These are phyloP conservation scores for Podospora comata DNA, from an alignment of 495 filamentous ascomycete genomes.

Conservation along the genomic window DNA sequence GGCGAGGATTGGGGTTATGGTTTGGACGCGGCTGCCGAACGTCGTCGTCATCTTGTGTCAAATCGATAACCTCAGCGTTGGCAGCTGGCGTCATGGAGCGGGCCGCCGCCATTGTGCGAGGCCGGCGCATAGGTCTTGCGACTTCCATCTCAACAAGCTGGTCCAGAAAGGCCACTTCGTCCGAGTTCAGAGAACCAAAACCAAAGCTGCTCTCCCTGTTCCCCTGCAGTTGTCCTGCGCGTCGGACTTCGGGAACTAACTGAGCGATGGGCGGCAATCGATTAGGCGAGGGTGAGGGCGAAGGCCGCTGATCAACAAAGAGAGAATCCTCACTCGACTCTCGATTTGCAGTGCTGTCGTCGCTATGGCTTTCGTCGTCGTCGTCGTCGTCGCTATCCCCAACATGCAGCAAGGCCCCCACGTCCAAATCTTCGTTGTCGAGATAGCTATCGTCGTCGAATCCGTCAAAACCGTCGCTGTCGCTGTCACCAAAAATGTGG, in stretches of 20 bases:
- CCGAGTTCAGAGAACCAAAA: neutral
- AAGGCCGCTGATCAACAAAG: constrained; percentile 18
- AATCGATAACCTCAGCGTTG: constrained; percentile 34
- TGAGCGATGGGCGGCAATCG: neutral
- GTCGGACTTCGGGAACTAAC: neutral
- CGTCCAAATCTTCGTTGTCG: too few relatives aligned
- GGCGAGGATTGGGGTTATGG: constrained; percentile 26
- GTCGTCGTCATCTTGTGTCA: constrained; percentile 41
- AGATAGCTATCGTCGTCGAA: neutral
- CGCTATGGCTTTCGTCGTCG: neutral
- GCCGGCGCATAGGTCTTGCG: constrained; percentile 11
- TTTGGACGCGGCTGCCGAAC: constrained; percentile 10
- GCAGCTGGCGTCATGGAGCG: neutral
- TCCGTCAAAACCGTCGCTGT: neutral
- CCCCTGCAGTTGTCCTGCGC: neutral
- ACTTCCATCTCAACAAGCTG: constrained; percentile 23
- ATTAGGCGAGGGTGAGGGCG: neutral
- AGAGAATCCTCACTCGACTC: constrained; percentile 12
- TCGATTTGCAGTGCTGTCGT: neutral
- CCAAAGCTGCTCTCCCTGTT: neutral
- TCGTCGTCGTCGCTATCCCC: neutral
- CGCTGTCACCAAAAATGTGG: neutral
- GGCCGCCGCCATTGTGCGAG: neutral
- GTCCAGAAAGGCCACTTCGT: neutral
- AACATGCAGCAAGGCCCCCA: too few relatives aligned